Base-by-base conservation (phyloP, 2,329 filamentous ascomycete species). In the Phyllosticta citribraziliensis region DNA sequence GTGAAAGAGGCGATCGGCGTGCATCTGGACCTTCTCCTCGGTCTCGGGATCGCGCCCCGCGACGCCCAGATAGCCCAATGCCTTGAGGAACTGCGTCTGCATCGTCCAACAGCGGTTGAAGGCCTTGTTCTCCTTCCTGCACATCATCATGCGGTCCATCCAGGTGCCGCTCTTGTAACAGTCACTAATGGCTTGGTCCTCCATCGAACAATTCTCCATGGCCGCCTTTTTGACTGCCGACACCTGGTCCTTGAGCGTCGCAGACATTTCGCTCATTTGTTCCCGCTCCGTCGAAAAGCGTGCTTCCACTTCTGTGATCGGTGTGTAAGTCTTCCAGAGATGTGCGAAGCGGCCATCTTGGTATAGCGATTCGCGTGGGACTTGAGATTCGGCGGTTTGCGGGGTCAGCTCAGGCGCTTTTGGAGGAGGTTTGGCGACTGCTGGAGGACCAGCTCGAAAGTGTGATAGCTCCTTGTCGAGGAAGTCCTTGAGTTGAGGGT, bases 91-190 rank as follows among this genome's bases (percentile, higher is more conserved):
- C 73, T 93, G 88, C 83, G 85, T 86, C 76, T 99, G 94, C 78
- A 92, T 91, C 59, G 82, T 87, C 73, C 94, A 96, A 77, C 94
- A 99, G 66, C 88, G 82, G 71, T 94, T 88, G 70, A 97, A 92
- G 64, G 80, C 83, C 67, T 79, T 81, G 68, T 90, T 88, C 77
- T 96, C 86, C 60, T 84, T 80, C 51, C 86, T 81, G 73, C 94
- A 99, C 84, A 97, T 83, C 47, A 87, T 91, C 74, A 93, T 77
- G 66, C 84, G 82, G 66, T 88, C 84, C 68, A 77, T 75, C 78
- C 84, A 84, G 56, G 80, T 82, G 27, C 92, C 92, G 60, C 81
- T 79, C 17, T 27, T 33, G 80, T 94, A 94, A 79, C 94, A 99
- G 55, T 88, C 81, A 63, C 87, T 85, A 79, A 95, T 87, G 62